These are phyloP conservation scores for Rubia peregrina DNA, from an alignment of 305 asterid species.

Conservation along the genomic window DNA sequence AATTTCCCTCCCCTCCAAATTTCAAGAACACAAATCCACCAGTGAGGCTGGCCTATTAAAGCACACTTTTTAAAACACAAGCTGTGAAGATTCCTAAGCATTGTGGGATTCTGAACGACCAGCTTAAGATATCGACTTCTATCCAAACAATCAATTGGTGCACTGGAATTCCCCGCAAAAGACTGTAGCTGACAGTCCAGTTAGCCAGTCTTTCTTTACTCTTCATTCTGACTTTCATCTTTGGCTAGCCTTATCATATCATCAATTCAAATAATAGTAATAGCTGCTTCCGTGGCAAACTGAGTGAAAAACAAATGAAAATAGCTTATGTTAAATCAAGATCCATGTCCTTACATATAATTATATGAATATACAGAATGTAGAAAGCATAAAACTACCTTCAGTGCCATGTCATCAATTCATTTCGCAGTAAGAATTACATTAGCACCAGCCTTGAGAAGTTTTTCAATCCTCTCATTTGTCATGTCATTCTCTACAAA, in stretches of 20 bases:
- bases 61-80: not conserved
- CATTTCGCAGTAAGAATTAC: conserved; percentile 89
- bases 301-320: conserved; percentile 21
- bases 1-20: conserved; percentile 1
- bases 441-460: conserved; percentile 97
- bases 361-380: not conserved
- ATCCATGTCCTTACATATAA: not conserved
- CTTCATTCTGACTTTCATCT: conserved; percentile 65
- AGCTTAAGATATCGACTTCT: conserved; percentile 3
- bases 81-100: not conserved
- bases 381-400: conserved; percentile 39
- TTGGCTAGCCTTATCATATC: conserved; percentile 91
- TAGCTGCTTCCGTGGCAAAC: conserved; percentile 99
- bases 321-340: not conserved
- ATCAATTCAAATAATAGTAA: conserved; percentile 90
- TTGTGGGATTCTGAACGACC: not conserved
- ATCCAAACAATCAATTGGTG: not conserved
- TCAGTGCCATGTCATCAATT: conserved; percentile 98
- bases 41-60: not conserved
- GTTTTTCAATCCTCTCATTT: conserved; percentile 86
- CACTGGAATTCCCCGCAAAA: not conserved
- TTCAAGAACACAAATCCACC: not conserved
- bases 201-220: conserved; percentile 5
- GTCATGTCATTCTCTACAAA: conserved; percentile 92
- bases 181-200: not conserved